Percentiles rank a stretch among this genome's conserved stretches.
These are phyloP conservation scores for Wickerhamiella domercqiae DNA, from an alignment of 805 yeast species.

Conservation along the genomic window DNA sequence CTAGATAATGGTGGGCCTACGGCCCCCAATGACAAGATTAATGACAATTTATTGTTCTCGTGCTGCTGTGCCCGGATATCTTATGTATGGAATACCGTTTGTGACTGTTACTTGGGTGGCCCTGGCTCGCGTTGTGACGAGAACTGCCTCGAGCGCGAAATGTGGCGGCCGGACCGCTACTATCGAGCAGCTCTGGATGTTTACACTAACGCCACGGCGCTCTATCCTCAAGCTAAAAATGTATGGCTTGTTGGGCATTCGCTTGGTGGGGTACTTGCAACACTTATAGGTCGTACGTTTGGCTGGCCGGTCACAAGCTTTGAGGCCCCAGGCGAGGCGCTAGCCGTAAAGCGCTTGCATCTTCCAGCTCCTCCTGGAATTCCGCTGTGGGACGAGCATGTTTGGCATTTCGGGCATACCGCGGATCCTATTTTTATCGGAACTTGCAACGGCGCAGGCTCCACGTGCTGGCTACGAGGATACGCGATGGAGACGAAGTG, in stretches of 20 bases:
- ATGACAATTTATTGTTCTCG: slow-evolving; percentile 78
- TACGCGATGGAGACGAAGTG: slow-evolving; percentile 96
- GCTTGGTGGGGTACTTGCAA: slow-evolving; percentile 75
- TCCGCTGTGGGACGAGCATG: slow-evolving; percentile 58
- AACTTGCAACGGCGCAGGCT: slow-evolving; percentile 85
- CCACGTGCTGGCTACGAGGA: slow-evolving; percentile 80
- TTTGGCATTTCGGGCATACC: slow-evolving; percentile 93
- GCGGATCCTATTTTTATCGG: slow-evolving; percentile 97
- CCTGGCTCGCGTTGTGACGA: slow-evolving; percentile 69
- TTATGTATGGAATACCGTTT: slow-evolving; percentile 85
- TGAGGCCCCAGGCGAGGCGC: slow-evolving; percentile 83
- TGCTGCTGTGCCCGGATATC: slow-evolving; percentile 94
- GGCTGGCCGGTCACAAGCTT: slow-evolving; percentile 83
- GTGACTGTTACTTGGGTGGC: slow-evolving; percentile 64
- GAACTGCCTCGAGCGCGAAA: slow-evolving; percentile 64
- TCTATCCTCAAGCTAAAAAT: slow-evolving; percentile 48
- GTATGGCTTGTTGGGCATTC: slow-evolving; percentile 95
- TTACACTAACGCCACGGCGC: slow-evolving; percentile 48
- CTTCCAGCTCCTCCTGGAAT: slow-evolving; percentile 88
- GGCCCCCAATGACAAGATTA: slow-evolving; percentile 60
- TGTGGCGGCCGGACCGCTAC: slow-evolving; percentile 61
- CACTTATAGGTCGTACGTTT: slow-evolving; percentile 71
- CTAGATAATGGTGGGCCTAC: slow-evolving; percentile 46
- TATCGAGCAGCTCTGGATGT: slow-evolving; percentile 66
- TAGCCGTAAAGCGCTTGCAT: slow-evolving; percentile 73